These are phyloP conservation scores for Pelargonium myrrhifolium DNA, from an alignment of 441 rosid species.

Conservation along the genomic window DNA sequence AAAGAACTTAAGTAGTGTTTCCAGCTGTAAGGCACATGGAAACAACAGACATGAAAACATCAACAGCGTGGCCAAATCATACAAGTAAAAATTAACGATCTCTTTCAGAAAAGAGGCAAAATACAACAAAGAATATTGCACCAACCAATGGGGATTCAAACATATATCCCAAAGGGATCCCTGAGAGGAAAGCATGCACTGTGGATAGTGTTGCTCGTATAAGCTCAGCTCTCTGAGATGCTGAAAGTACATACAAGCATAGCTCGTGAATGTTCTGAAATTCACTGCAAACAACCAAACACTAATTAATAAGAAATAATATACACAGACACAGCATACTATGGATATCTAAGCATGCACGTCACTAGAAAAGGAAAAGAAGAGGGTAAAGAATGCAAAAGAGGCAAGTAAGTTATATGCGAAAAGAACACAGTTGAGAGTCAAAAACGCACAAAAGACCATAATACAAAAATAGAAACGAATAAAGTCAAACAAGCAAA, in stretches of 20 bases:
- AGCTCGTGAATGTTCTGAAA: neutral
- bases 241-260: neutral
- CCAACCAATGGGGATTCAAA: conserved; percentile 96
- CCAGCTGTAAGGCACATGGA: conserved; percentile 50
- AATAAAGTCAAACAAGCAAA: neutral
- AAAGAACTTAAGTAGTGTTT: conserved; percentile 86
- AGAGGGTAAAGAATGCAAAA: neutral
- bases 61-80: neutral
- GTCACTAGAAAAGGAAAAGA: neutral
- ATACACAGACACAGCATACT: neutral
- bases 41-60: conserved; percentile 1
- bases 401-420: neutral
- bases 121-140: conserved; percentile 1
- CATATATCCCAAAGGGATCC: conserved; percentile 99
- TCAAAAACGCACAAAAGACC: neutral
- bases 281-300: conserved; percentile 42
- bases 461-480: neutral
- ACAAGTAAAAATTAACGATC: neutral
- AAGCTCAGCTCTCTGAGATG: conserved; percentile 92
- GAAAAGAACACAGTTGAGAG: neutral
- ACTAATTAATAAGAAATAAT: conserved; percentile 18
- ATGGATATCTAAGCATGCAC: neutral
- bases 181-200: conserved; percentile 96
- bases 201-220: conserved; percentile 91
- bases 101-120: conserved; percentile 10